These are phyloP conservation scores for Rhizomucor pusillus DNA, from an alignment of 371 early-diverging fungal species.

Conservation along the genomic window DNA sequence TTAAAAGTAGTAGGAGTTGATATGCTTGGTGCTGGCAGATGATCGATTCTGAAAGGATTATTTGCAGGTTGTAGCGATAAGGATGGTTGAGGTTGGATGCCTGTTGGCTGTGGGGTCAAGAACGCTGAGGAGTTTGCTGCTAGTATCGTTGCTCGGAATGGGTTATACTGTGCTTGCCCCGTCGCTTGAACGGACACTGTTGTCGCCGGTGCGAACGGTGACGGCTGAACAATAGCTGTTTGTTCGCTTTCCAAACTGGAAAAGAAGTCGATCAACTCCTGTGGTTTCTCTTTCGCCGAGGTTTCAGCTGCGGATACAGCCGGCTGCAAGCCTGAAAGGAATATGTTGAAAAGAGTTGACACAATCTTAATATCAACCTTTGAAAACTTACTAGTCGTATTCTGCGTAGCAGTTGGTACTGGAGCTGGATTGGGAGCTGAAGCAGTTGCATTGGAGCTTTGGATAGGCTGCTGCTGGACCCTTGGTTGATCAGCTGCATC, in stretches of 20 bases:
- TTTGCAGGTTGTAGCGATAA: slow-evolving; percentile 3
- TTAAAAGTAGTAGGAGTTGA: too few relatives aligned
- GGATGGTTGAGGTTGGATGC: slow-evolving; percentile 2
- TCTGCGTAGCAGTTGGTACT: slow-evolving; percentile 2
- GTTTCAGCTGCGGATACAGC: too few relatives aligned
- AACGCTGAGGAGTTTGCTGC: not conserved
- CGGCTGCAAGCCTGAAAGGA: too few relatives aligned
- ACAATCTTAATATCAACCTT: too few relatives aligned
- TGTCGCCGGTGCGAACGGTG: not conserved
- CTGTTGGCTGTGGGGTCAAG: slow-evolving; percentile 3
- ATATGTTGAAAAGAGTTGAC: too few relatives aligned
- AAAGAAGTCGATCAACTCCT: slow-evolving; percentile 76
- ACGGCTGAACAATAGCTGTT: slow-evolving; percentile 21
- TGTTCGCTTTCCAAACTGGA: slow-evolving; percentile 70
- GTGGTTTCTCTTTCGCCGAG: slow-evolving; percentile 17
- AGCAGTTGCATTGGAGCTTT: not conserved
- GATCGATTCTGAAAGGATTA: too few relatives aligned
- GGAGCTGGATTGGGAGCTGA: not conserved
- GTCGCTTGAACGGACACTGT: not conserved
- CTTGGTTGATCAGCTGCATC: slow-evolving; percentile 67
- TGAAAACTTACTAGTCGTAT: too few relatives aligned
- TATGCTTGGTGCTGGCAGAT: too few relatives aligned
- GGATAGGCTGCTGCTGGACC: slow-evolving; percentile 18
- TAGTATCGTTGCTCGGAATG: slow-evolving; percentile 19
- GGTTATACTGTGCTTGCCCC: slow-evolving; percentile 13